Evolutionary conservation across 1,139 yeast genomes (phyloP), one percentile per base, ranked within the genome.

Genomic region (Pichia sp.): DNA sequence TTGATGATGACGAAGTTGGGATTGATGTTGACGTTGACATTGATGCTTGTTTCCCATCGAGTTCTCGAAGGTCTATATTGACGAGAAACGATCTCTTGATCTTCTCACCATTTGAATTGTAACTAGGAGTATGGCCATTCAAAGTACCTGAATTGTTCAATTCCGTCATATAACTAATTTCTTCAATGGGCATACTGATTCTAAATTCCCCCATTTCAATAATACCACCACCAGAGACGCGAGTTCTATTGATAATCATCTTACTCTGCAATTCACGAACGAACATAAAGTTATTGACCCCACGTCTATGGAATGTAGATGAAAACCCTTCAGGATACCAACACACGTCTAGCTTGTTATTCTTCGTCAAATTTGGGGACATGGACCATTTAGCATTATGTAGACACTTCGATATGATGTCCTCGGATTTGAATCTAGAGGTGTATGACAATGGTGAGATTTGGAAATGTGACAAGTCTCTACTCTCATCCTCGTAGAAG

Each of bases 251-350:
- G 8, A 64, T 56, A 18, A 62, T 58, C 44, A 64, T 53, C 40
- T 65, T 65, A 21, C 66, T 59, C 39, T 64, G 70, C 24, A 65
- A 46, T 41, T 65, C 70, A 38, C 69, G 50, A 3, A 64, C 67
- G 52, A 64, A 65, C 69, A 65, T 64, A 42, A 65, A 65, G 43
- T 63, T 63, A 38, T 64, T 64, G 11, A 54, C 54, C 3, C 68
- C 68, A 30, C 69, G 46, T 32, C 61, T 55, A 44, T 65, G 66
- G 45, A 65, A 64, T 5, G 69, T 65, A 3, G 69, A 64, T 3
- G 68, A 55, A 34, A 64, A 65, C 0, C 70, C 69, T 42, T 65
- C 69, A 1, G 70, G 70, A 34, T 62, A 54, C 18, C 56, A 45
- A 15, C 55, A 49, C 8, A 54, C 43, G 21, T 48, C 48, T 10